These are phyloP conservation scores for Limnomonas spitsbergensis DNA, from an alignment of 139 green algal species.

Conservation along the genomic window DNA sequence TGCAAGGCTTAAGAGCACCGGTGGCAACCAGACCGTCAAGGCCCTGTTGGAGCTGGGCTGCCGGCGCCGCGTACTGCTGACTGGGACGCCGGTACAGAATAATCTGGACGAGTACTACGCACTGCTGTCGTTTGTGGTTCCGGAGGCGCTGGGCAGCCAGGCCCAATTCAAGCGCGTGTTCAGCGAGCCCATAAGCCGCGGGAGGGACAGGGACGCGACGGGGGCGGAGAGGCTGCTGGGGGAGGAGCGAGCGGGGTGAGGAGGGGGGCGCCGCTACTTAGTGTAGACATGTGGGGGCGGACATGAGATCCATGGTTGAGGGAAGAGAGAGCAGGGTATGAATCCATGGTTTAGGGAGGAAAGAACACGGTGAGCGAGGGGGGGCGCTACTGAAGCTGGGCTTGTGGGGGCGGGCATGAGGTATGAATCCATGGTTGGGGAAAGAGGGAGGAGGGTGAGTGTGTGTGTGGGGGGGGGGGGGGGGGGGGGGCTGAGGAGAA, in stretches of 20 bases:
- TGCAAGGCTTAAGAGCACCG: conserved; percentile 67
- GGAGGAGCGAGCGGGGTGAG: conserved; percentile 38
- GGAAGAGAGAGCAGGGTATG: no score
- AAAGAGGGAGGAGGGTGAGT: no score
- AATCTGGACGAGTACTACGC: conserved; percentile 55
- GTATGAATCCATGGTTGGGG: no score
- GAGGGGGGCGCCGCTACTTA: background rate
- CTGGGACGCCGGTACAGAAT: conserved; percentile 77
- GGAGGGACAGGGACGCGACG: conserved; percentile 57
- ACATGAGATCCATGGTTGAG: no score
- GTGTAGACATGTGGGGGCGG: no score
- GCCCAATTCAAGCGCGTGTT: conserved; percentile 68
- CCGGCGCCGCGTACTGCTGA: conserved; percentile 68
- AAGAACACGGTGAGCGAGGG: no score
- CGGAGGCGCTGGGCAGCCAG: conserved; percentile 59
- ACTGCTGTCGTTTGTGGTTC: conserved; percentile 70
- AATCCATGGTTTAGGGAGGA: no score
- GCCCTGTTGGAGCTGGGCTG: conserved; percentile 65
- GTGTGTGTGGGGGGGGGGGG: no score
- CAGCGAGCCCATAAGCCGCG: conserved; percentile 55
- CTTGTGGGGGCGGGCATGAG: no score
- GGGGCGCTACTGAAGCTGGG: no score
- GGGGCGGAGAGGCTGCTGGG: conserved; percentile 62
- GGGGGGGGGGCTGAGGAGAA: no score
- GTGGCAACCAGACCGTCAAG: conserved; percentile 82